A percentile compares a stretch with the other conserved stretches of the same genome.
Conservation (phyloP, 2,329 filamentous ascomycete genomes). For the Monilinia fructicola region DNA sequence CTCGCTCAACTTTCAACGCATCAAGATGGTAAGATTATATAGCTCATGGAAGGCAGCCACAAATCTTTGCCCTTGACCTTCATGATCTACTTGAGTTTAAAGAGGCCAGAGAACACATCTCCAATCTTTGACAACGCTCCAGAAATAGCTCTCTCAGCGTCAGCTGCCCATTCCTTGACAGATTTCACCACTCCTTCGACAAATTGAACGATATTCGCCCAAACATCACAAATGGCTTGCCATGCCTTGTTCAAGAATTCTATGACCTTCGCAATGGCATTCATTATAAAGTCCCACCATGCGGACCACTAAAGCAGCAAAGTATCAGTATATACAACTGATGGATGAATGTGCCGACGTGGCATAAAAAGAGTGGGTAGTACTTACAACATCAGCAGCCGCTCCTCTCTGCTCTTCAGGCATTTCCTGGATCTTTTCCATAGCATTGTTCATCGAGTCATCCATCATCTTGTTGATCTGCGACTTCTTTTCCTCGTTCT, state of each 20-base stretch:
- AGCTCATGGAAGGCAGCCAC: not conserved
- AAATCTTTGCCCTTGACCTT: not conserved
- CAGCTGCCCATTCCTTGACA: not conserved
- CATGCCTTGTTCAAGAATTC: not conserved
- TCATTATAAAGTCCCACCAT: not conserved
- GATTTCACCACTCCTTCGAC: not conserved
- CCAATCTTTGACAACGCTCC: not conserved
- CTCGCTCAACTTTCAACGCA: too few species aligned
- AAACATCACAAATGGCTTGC: not conserved
- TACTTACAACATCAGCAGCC: not conserved
- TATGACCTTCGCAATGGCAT: not conserved
- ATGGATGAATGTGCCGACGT: too few species aligned
- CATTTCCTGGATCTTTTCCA: not conserved
- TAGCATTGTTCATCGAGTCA: not conserved
- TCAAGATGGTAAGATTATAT: not conserved
- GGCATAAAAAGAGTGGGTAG: not conserved
- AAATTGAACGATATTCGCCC: not conserved
- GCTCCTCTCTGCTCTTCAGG: not conserved
- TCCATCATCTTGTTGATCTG: not conserved
- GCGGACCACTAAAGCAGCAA: not conserved
- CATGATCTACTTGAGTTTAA: not conserved
- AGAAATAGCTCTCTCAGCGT: not conserved
- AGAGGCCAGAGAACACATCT: not conserved
- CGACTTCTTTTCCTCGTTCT: not conserved
- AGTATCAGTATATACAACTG: not conserved